Conservation (phyloP, 2,329 filamentous ascomycete species). For the Bipolaris zeicola region DNA sequence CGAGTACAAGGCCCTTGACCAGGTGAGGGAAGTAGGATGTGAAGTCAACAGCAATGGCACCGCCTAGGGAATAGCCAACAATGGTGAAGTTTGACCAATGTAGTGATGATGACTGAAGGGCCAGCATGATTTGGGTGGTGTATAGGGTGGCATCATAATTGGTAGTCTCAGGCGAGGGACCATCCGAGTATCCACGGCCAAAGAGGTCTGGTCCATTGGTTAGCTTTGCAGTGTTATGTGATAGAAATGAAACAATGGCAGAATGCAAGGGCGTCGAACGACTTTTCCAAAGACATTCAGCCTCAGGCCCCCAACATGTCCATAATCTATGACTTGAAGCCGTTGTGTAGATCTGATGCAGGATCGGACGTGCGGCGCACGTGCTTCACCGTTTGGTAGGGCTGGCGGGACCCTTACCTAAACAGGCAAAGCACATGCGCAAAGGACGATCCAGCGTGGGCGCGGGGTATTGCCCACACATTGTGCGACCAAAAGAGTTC, state of each 20-base stretch:
- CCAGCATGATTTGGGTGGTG: constrained; percentile 72
- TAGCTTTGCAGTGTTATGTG: constrained; percentile 3
- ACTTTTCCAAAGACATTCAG: neutral
- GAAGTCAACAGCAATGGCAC: constrained; percentile 73
- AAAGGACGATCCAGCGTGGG: constrained; percentile 6
- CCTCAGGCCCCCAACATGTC: neutral
- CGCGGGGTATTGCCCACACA: constrained; percentile 7
- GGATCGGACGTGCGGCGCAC: constrained; percentile 7
- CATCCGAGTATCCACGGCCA: constrained; percentile 78
- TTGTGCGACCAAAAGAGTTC: neutral
- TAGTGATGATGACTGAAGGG: constrained; percentile 70
- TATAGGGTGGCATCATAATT: constrained; percentile 77
- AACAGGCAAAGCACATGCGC: constrained; percentile 8
- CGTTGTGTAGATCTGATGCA: constrained; percentile 2
- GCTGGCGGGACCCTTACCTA: constrained; percentile 12
- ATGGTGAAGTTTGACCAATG: constrained; percentile 64
- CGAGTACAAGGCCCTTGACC: constrained; percentile 71
- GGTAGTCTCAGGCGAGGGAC: constrained; percentile 62
- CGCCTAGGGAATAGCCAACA: constrained; percentile 80
- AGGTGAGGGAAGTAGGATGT: constrained; percentile 70
- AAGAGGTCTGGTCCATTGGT: constrained; percentile 63
- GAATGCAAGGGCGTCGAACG: neutral
- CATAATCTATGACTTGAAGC: neutral
- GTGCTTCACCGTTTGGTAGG: constrained; percentile 16
- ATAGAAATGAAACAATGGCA: neutral